phyloP scores from a whole-genome alignment of 2,329 filamentous ascomycete genomes.

The Diaporthe velutina region DNA sequence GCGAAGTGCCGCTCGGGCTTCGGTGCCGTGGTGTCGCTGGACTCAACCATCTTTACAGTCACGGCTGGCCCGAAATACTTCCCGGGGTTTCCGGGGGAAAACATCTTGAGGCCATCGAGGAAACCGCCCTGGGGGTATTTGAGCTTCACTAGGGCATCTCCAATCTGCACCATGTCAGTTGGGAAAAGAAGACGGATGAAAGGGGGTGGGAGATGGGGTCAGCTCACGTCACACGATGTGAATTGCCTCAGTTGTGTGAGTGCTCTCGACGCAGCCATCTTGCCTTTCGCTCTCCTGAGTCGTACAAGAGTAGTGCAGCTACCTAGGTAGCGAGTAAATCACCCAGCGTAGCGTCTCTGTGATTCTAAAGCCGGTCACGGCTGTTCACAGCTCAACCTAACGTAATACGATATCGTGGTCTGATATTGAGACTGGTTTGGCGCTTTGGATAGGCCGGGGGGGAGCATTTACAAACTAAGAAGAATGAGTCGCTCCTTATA shows the following conservation, averaged over 20 bases:
- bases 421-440: neutral
- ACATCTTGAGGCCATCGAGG: slow-evolving; percentile 38
- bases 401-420: neutral
- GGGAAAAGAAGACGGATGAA: too few species aligned
- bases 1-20: slow-evolving; percentile 39
- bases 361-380: too few species aligned
- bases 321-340: neutral
- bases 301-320: neutral
- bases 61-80: slow-evolving; percentile 36
- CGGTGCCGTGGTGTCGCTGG: slow-evolving; percentile 35
- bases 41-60: slow-evolving; percentile 41
- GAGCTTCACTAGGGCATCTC: slow-evolving; percentile 37
- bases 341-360: too few species aligned
- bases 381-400: neutral
- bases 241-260: neutral
- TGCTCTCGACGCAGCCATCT: neutral
- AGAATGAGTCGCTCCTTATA: too few species aligned
- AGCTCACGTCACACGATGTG: slow-evolving; percentile 1
- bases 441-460: neutral
- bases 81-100: slow-evolving; percentile 17
- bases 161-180: neutral
- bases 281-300: neutral
- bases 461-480: neutral
- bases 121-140: slow-evolving; percentile 38
- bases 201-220: neutral